phyloP scores from a whole-genome alignment of 2,329 filamentous ascomycete species.

The Fusarium dlaminii region DNA sequence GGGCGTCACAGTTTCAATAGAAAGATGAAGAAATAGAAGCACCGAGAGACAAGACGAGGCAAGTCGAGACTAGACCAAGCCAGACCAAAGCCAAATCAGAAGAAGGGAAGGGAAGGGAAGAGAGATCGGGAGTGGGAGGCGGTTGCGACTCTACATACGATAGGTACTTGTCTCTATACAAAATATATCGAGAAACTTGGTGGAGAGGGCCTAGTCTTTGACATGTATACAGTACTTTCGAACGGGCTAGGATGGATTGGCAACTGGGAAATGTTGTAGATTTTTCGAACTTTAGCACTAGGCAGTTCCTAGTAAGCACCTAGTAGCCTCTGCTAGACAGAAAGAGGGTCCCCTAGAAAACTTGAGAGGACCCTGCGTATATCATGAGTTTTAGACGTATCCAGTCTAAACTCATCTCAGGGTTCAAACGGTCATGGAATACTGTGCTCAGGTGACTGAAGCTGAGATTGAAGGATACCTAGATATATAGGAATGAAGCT shows the following conservation, averaged over 20 bases:
- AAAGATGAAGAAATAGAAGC: not conserved
- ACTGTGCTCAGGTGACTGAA: not conserved
- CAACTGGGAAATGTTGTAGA: constrained; percentile 12
- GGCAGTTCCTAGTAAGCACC: not conserved
- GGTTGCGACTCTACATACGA: not conserved
- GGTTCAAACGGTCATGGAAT: constrained; percentile 1
- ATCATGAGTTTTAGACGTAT: not conserved
- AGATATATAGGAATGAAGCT: not conserved
- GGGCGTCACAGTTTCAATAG: constrained; percentile 26
- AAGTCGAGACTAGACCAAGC: not conserved
- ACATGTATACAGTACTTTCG: constrained; percentile 21
- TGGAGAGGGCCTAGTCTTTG: constrained; percentile 1
- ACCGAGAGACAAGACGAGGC: not conserved
- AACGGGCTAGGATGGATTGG: not conserved
- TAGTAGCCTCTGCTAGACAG: not conserved
- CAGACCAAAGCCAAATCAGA: not conserved
- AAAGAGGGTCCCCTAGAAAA: constrained; percentile 19
- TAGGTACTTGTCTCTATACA: not conserved
- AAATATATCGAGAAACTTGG: not conserved
- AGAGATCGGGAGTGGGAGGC: not conserved
- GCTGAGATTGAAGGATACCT: not conserved
- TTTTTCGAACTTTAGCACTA: constrained; percentile 10
- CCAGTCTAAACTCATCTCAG: not conserved
- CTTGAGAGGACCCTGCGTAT: constrained; percentile 30
- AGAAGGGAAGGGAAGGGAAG: not conserved